A percentile compares a stretch with the other conserved stretches of the same genome.
Conservation (phyloP, 139 green algal genomes). For the Chlorella sp. region DNA sequence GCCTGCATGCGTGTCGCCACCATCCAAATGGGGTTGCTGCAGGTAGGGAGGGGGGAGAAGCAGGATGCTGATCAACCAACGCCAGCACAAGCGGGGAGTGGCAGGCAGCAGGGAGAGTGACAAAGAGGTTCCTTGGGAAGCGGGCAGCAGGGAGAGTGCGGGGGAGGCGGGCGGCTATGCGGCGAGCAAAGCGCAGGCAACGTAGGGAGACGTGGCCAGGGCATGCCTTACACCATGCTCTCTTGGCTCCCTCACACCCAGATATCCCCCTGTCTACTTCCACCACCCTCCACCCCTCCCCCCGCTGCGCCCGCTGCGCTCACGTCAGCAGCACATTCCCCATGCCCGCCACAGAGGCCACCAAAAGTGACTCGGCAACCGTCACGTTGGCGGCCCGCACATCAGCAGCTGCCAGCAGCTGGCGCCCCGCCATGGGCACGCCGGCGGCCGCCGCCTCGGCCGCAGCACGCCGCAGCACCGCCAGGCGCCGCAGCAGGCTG, state of each 20-base stretch:
- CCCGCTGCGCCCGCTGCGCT: not conserved
- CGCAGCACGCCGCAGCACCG: slow-evolving; percentile 34
- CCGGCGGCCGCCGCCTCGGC: not conserved
- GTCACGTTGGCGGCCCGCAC: slow-evolving; percentile 55
- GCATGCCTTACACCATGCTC: too few species aligned
- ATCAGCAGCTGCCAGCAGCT: not conserved
- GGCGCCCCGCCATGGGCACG: not conserved
- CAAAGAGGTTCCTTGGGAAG: not conserved
- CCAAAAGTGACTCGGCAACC: slow-evolving; percentile 72
- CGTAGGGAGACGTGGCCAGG: not conserved
- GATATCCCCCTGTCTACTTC: too few species aligned
- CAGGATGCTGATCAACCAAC: not conserved
- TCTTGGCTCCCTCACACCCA: too few species aligned
- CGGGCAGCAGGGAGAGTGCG: not conserved
- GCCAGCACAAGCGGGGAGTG: too few species aligned
- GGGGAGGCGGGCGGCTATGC: too few species aligned
- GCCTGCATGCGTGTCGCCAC: slow-evolving; percentile 91
- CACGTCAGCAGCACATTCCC: slow-evolving; percentile 89
- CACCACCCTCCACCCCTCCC: too few species aligned
- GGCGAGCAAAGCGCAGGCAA: not conserved
- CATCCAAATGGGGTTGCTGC: slow-evolving; percentile 90
- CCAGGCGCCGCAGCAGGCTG: slow-evolving; percentile 43
- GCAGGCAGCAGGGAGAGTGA: too few species aligned
- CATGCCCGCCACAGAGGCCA: slow-evolving; percentile 79
- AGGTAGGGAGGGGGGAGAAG: not conserved